phyloP scores from a whole-genome alignment of 345 rosid species.

The Triadica sebifera region DNA sequence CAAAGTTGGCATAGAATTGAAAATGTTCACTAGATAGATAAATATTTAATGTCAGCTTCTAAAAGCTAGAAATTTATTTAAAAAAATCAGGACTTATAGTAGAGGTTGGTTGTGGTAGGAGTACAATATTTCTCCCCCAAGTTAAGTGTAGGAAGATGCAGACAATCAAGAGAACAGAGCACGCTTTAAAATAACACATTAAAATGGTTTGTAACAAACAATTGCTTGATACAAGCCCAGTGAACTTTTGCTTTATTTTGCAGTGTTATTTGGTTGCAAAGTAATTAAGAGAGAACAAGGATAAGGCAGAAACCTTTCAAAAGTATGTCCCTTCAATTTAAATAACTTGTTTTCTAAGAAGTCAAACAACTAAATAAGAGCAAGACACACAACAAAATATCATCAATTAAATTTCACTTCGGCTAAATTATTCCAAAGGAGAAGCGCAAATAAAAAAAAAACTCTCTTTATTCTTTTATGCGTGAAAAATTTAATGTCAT shows the following conservation, averaged over 20 bases:
- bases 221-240: too few relatives aligned
- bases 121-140: too few relatives aligned
- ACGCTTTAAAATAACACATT: too few relatives aligned
- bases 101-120: too few relatives aligned
- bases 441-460: not conserved
- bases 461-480: not conserved
- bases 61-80: not conserved
- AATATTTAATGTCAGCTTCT: not conserved
- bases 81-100: too few relatives aligned
- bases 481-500: not conserved
- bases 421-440: not conserved
- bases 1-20: not conserved
- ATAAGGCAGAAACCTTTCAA: not conserved
- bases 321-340: not conserved
- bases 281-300: not conserved
- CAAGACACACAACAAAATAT: not conserved
- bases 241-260: not conserved
- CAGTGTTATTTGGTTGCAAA: not conserved
- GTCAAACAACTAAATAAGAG: too few relatives aligned
- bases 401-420: not conserved
- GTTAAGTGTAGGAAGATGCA: too few relatives aligned
- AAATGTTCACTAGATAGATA: not conserved
- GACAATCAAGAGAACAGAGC: too few relatives aligned
- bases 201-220: too few relatives aligned
- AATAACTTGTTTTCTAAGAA: not conserved